Percentiles rank a stretch among this genome's conserved stretches.
phyloP scores from a whole-genome alignment of 2,329 filamentous ascomycete species.

The Tolypocladium paradoxum region DNA sequence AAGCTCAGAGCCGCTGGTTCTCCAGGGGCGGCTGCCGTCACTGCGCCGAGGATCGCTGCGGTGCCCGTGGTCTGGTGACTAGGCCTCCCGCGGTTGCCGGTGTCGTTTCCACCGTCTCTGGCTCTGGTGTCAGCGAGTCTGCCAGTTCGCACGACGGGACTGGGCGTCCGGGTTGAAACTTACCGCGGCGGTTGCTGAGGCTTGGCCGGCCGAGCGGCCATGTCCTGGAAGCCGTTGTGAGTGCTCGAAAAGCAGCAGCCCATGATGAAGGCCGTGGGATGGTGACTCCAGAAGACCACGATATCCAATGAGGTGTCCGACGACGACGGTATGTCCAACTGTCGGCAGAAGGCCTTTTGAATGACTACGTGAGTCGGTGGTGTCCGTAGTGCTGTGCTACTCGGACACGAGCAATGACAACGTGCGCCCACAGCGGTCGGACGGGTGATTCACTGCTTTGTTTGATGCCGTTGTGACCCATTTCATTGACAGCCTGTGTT shows the following conservation, averaged over 20 bases:
- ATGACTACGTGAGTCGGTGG: not conserved
- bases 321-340: not conserved
- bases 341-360: not conserved
- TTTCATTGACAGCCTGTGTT: not conserved
- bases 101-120: not conserved
- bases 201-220: slow-evolving; percentile 2
- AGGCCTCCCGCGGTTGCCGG: not conserved
- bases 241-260: slow-evolving; percentile 4
- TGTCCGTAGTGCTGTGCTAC: not conserved
- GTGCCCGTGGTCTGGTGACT: not conserved
- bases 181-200: not conserved
- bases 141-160: too few species aligned
- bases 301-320: too few species aligned
- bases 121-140: not conserved
- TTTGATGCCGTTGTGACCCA: not conserved
- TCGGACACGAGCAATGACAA: not conserved
- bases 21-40: not conserved
- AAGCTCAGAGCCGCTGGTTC: not conserved
- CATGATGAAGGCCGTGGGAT: not conserved
- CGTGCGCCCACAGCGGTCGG: not conserved
- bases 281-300: not conserved
- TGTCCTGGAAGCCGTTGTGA: slow-evolving; percentile 5
- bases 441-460: not conserved
- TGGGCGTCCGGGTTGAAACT: not conserved
- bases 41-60: not conserved